phyloP scores from a whole-genome alignment of 371 early-diverging fungal genomes.

The Mortierella sp. region DNA sequence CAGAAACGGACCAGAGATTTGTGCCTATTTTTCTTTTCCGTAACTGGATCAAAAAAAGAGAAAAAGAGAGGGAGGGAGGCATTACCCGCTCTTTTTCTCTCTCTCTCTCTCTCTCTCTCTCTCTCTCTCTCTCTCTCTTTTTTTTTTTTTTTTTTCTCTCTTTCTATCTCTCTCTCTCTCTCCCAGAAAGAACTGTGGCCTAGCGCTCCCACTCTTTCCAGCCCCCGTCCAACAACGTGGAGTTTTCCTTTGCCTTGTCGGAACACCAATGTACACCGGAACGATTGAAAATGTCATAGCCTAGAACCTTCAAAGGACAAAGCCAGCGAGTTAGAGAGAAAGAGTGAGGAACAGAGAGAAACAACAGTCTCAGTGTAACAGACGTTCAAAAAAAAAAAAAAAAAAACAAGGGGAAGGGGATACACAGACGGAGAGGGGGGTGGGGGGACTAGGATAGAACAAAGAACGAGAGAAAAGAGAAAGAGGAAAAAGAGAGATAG shows the following conservation, averaged over 20 bases:
- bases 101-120: not conserved
- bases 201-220: not conserved
- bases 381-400: not conserved
- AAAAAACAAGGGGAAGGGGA: not conserved
- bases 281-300: too few species aligned
- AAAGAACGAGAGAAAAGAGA: not conserved
- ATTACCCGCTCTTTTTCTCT: constrained; percentile 1
- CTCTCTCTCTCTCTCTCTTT: not conserved
- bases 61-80: too few species aligned
- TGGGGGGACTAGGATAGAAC: constrained; percentile 1
- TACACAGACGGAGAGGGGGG: not conserved
- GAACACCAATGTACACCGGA: too few species aligned
- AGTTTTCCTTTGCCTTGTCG: too few species aligned
- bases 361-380: too few species aligned
- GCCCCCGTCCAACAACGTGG: too few species aligned
- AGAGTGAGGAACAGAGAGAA: not conserved
- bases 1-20: too few species aligned
- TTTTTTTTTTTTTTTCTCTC: constrained; percentile 13
- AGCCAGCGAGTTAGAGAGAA: too few species aligned
- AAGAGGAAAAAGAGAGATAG: too few species aligned
- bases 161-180: constrained; percentile 3
- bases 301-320: too few species aligned
- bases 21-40: too few species aligned
- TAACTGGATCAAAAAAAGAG: too few species aligned
- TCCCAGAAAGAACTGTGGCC: not conserved